Evolutionary conservation across 768 basidiomycete genomes (phyloP).

Genomic region (Russula emetica): DNA sequence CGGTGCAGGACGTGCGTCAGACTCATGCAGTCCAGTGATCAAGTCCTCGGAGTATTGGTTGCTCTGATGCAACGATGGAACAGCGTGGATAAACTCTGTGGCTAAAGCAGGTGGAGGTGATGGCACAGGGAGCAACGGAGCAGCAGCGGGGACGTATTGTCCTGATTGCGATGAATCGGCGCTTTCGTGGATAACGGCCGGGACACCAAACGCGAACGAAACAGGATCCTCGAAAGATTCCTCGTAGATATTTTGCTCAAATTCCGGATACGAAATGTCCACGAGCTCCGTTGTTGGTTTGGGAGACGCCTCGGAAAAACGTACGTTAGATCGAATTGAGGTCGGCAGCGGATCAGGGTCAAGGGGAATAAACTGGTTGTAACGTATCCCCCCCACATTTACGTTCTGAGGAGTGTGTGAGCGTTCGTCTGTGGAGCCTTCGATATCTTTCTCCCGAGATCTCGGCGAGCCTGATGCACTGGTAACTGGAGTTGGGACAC

Average conservation of each 20-base stretch:
- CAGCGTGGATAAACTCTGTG: slow-evolving; percentile 13
- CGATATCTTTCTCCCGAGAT: background rate
- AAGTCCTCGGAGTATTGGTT: slow-evolving; percentile 1
- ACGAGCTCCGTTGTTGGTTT: slow-evolving; percentile 9
- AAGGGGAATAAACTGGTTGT: background rate
- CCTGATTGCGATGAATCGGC: background rate
- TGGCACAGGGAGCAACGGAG: slow-evolving; percentile 22
- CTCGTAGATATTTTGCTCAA: background rate
- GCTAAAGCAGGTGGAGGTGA: slow-evolving; percentile 19
- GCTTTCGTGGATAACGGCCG: background rate
- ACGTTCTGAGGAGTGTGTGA: background rate
- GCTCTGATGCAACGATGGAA: slow-evolving; percentile 17
- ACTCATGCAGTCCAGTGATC: background rate
- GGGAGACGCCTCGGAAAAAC: background rate
- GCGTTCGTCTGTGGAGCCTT: background rate
- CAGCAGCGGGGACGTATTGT: background rate
- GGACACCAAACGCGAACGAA: background rate
- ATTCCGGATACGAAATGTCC: slow-evolving; percentile 1
- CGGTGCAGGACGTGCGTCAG: background rate
- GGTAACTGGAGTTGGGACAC: background rate
- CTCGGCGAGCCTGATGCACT: background rate
- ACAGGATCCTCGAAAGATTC: background rate
- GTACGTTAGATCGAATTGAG: slow-evolving; percentile 6
- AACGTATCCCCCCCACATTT: background rate
- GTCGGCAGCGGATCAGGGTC: background rate